These are phyloP conservation scores for Cytospora piceicola DNA, from an alignment of 2,329 filamentous ascomycete genomes.

Conservation along the genomic window DNA sequence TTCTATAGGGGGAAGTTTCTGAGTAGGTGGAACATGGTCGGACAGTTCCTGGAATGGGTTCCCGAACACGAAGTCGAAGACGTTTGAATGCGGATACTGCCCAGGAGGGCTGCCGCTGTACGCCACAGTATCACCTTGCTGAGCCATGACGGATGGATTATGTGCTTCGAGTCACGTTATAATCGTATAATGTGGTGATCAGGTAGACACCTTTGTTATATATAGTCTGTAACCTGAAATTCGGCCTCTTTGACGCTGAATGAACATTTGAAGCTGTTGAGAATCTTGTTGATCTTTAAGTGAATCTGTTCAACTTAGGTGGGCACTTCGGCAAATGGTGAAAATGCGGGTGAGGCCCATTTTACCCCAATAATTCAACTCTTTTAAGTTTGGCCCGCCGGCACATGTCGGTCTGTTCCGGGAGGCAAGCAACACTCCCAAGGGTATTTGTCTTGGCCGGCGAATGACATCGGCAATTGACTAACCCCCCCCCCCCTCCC, in stretches of 20 bases:
- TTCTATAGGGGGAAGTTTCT: slow-evolving; percentile 40
- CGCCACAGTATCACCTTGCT: slow-evolving; percentile 24
- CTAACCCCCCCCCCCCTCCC: neutral
- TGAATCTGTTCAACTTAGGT: neutral
- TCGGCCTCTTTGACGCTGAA: neutral
- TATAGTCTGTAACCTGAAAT: neutral
- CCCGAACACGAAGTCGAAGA: slow-evolving; percentile 45
- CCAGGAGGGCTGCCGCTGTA: slow-evolving; percentile 34
- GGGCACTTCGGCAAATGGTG: neutral
- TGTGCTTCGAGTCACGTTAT: neutral
- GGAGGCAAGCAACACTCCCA: neutral
- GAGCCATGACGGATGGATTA: slow-evolving; percentile 11
- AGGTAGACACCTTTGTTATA: neutral
- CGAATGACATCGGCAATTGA: neutral
- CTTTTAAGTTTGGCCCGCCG: slow-evolving; percentile 13
- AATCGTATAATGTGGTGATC: neutral
- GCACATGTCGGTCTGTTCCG: slow-evolving; percentile 17
- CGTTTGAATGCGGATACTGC: slow-evolving; percentile 36
- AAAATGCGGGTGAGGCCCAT: neutral
- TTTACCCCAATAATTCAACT: slow-evolving; percentile 7
- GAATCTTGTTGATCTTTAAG: neutral
- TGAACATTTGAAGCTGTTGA: neutral
- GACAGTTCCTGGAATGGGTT: slow-evolving; percentile 42
- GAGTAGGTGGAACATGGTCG: slow-evolving; percentile 37
- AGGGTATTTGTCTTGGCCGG: neutral